These are phyloP conservation scores for Tolypocladium endophyticum DNA, from an alignment of 2,329 filamentous ascomycete species.

Conservation along the genomic window DNA sequence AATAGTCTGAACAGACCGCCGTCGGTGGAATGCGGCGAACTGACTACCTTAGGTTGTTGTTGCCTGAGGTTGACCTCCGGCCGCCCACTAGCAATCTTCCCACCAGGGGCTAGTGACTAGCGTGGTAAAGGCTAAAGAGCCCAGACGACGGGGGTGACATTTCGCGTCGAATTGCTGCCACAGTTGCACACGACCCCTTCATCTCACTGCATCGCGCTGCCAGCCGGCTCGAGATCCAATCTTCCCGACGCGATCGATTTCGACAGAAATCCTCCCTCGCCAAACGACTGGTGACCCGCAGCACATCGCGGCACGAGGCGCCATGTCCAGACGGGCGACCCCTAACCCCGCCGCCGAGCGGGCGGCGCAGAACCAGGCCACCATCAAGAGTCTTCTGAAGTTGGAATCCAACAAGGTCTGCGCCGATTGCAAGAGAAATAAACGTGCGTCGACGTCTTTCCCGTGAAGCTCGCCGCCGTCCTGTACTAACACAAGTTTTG, in stretches of 20 bases:
- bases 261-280: not conserved
- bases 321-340: slow-evolving; percentile 64
- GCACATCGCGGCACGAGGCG: slow-evolving; percentile 5
- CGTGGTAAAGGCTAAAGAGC: slow-evolving; percentile 1
- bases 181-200: not conserved
- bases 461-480: not conserved
- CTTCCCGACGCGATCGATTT: not conserved
- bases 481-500: not conserved
- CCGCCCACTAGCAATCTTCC: not conserved
- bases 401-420: slow-evolving; percentile 93
- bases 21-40: not conserved
- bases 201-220: not conserved
- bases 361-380: slow-evolving; percentile 85
- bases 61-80: slow-evolving; percentile 4
- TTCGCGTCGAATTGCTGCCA: not conserved
- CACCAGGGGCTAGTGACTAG: not conserved
- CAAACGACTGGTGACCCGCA: not conserved
- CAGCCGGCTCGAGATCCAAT: not conserved
- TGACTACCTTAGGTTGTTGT: not conserved
- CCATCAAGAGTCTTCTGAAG: slow-evolving; percentile 91
- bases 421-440: slow-evolving; percentile 98
- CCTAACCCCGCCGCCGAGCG: slow-evolving; percentile 73
- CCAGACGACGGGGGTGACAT: not conserved
- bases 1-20: not conserved
- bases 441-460: slow-evolving; percentile 52